phyloP scores from a whole-genome alignment of 1,284 basidiomycete species.

The Pisolithus thermaeus region DNA sequence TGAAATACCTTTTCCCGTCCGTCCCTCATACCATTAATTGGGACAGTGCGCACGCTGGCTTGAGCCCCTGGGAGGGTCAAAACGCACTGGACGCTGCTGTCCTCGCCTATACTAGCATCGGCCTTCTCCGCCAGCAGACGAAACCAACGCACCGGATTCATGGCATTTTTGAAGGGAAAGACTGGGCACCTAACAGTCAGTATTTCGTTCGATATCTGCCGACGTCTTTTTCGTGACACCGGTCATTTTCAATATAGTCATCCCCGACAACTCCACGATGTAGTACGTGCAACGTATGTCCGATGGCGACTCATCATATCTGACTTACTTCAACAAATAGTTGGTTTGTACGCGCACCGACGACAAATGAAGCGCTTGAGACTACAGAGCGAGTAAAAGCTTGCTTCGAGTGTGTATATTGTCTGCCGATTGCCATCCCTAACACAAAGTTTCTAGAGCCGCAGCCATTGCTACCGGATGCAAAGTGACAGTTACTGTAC shows the following conservation, averaged over 20 bases:
- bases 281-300: constrained; percentile 32
- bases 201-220: background rate
- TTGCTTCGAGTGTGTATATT: constrained; percentile 61
- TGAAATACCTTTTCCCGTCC: background rate
- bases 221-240: background rate
- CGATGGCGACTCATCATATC: background rate
- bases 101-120: constrained; percentile 64
- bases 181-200: constrained; percentile 57
- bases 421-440: background rate
- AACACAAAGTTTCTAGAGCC: constrained; percentile 6
- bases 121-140: constrained; percentile 68
- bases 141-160: constrained; percentile 57
- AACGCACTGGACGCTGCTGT: constrained; percentile 78
- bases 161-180: constrained; percentile 56
- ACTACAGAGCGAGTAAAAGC: constrained; percentile 53
- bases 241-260: constrained; percentile 42
- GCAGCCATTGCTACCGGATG: constrained; percentile 55
- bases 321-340: constrained; percentile 19
- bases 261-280: constrained; percentile 73
- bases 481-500: constrained; percentile 41
- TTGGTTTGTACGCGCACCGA: constrained; percentile 70
- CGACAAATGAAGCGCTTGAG: constrained; percentile 50
- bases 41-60: constrained; percentile 57
- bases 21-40: background rate
- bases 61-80: constrained; percentile 71